Base-by-base conservation (phyloP, 768 basidiomycete genomes). In the Leccinum pellstonianum region DNA sequence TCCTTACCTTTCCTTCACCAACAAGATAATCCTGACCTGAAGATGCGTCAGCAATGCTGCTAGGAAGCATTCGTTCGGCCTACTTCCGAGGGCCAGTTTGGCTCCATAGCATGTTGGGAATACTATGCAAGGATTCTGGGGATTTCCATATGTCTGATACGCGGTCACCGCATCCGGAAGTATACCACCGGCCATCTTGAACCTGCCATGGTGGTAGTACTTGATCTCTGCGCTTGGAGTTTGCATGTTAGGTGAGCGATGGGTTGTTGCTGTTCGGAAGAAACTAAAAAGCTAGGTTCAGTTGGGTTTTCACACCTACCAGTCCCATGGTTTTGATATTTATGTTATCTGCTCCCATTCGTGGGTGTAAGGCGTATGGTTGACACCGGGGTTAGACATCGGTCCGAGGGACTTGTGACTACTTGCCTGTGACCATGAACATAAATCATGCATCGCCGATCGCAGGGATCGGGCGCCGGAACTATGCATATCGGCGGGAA, bases 31-130 rank as follows among this genome's bases (percentile, higher is more conserved):
- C 61, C 60, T 84, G 83, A 62, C 77, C 81, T 82, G 52, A 19
- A 23, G 69, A 53, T 27, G 63, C 38, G 58, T 65, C 57, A 52
- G 27, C 31, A 54, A 55, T 48, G 55, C 4, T 49, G 17, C 10
- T 29, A 27, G 1, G 15, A 5, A 49, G 17, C 10, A 7, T 57
- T 43, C 12, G 50, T 4, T 57, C 11, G 15, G 73, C 80, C 65
- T 62, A 82, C 83, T 77, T 41, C 64, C 64, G 43, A 65, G 63
- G 59, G 80, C 81, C 9, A 86, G 74, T 50, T 79, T 79, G 15
- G 72, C 82, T 1, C 83, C 83, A 66, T 82, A 85, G 63, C 83
- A 85, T 8, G 83, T 85, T 9, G 83, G 83, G 65, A 83, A 85
- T 12, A 85, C 81, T 38, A 84, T 78, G 62, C 83, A 85, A 5